Evolutionary conservation across 208 protist species (phyloP), one percentile per base, ranked within the genome.

Genomic region (Crithidia sp.): DNA sequence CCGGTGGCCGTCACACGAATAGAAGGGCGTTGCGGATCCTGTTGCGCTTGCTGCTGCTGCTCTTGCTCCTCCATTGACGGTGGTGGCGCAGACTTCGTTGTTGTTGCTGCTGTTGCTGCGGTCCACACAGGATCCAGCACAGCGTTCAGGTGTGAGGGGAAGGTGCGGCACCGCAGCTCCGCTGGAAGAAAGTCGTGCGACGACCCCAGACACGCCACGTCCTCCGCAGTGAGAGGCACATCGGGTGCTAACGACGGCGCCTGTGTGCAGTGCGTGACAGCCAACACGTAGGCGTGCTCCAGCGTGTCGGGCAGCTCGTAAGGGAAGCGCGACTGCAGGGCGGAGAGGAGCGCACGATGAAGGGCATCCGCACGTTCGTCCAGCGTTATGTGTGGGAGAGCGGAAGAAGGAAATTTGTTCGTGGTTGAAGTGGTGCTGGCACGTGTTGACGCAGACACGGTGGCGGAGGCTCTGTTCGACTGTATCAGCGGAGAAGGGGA

Each of bases 211-310:
- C 64, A 63, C 19, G 66, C 37, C 40, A 89, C 47, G n/a, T 83
- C 86, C 55, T 89, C 79, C 2, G 68, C 81, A 9, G 59, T 82
- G 44, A 84, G 56, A 10, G 71, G 65, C 59, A 76, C 78, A 0
- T 60, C 66, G 28, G 28, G 28, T 13, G 76, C 44, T 41, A 91
- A 57, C n/a, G 74, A 78, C 16, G 72, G 77, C 2, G 76, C 55
- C 14, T 28, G 28, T 28, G 81, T 67, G 57, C 76, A 70, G 74
- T 94, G 89, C 8, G 86, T 94, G 45, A 94, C 55, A 10, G 76
- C 83, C 28, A 94, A 77, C 9, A 94, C 55, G 74, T 91, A 91
- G 16, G 78, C 89, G 66, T 90, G 55, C 67, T 94, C 84, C 4
- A 94, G 74, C 3, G 86, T 88, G 66, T 91, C 86, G 14, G 40